Evolutionary conservation across 176 grass and related monocot species (phyloP).

Genomic region (Metroxylon sagu): DNA sequence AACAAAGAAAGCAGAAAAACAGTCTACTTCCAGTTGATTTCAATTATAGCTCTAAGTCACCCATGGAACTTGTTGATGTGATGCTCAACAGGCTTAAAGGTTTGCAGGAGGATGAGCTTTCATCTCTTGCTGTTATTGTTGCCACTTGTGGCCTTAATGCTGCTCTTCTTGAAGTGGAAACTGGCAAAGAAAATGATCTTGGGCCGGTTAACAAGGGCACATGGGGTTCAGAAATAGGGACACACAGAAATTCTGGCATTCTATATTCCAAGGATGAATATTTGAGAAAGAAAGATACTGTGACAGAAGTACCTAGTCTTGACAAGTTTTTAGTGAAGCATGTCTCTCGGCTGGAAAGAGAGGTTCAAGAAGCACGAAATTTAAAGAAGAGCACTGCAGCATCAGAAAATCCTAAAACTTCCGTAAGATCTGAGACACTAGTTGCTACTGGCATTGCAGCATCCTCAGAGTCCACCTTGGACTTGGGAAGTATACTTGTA

Average conservation of each 20-base stretch:
- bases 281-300: slow-evolving; percentile 33
- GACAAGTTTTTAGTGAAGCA: slow-evolving; percentile 88
- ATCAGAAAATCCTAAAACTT: background rate
- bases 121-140: slow-evolving; percentile 80
- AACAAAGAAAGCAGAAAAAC: slow-evolving; percentile 11
- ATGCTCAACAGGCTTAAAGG: slow-evolving; percentile 73
- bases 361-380: slow-evolving; percentile 49
- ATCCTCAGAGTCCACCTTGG: slow-evolving; percentile 16
- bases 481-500: slow-evolving; percentile 46
- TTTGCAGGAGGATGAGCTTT: slow-evolving; percentile 70
- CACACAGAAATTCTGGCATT: slow-evolving; percentile 42
- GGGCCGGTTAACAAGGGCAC: background rate
- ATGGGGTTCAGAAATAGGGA: slow-evolving; percentile 8
- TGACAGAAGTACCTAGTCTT: slow-evolving; percentile 53
- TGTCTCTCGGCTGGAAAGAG: slow-evolving; percentile 48
- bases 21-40: slow-evolving; percentile 30
- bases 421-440: slow-evolving; percentile 12
- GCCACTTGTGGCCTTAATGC: slow-evolving; percentile 87
- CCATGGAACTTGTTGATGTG: slow-evolving; percentile 35
- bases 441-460: slow-evolving; percentile 3
- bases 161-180: slow-evolving; percentile 53
- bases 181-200: slow-evolving; percentile 24
- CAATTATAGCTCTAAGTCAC: slow-evolving; percentile 18
- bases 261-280: slow-evolving; percentile 33
- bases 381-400: slow-evolving; percentile 21